phyloP scores from a whole-genome alignment of 345 rosid species.

The Linum lewisii region DNA sequence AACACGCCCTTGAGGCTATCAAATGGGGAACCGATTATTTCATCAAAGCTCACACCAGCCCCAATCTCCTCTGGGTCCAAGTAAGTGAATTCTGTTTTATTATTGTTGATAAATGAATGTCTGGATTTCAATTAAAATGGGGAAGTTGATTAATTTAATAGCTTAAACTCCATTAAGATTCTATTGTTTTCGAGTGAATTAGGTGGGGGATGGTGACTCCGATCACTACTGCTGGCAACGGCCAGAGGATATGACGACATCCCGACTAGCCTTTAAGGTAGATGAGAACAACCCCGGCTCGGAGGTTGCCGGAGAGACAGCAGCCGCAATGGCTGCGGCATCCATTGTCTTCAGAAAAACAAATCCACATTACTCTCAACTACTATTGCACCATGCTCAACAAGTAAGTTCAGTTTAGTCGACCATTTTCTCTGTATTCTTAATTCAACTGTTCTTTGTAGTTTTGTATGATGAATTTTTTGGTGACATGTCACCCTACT shows the following conservation, averaged over 20 bases:
- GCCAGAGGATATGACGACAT: slow-evolving; percentile 93
- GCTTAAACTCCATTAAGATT: too few relatives aligned
- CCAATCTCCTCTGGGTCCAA: slow-evolving; percentile 81
- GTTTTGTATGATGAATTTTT: too few relatives aligned
- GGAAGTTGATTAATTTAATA: too few relatives aligned
- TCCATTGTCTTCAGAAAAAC: slow-evolving; percentile 63
- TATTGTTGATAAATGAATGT: too few relatives aligned
- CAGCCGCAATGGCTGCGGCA: slow-evolving; percentile 83
- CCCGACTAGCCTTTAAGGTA: slow-evolving; percentile 55
- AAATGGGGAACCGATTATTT: slow-evolving; percentile 92
- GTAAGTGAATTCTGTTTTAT: slow-evolving; percentile 13
- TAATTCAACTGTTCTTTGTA: too few relatives aligned
- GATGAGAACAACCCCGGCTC: slow-evolving; percentile 72
- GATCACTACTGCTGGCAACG: slow-evolving; percentile 97
- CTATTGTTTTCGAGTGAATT: not conserved
- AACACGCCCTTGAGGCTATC: slow-evolving; percentile 59
- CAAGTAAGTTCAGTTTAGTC: slow-evolving; percentile 23
- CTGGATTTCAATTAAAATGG: too few relatives aligned
- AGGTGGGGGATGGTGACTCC: slow-evolving; percentile 84
- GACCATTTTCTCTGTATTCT: too few relatives aligned
- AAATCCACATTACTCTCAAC: slow-evolving; percentile 65
- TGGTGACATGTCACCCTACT: too few relatives aligned
- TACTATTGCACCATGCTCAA: slow-evolving; percentile 56
- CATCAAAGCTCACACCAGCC: slow-evolving; percentile 77
- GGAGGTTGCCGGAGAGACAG: slow-evolving; percentile 68